phyloP scores from a whole-genome alignment of 2,329 filamentous ascomycete species.

The Sarocladium strictum region DNA sequence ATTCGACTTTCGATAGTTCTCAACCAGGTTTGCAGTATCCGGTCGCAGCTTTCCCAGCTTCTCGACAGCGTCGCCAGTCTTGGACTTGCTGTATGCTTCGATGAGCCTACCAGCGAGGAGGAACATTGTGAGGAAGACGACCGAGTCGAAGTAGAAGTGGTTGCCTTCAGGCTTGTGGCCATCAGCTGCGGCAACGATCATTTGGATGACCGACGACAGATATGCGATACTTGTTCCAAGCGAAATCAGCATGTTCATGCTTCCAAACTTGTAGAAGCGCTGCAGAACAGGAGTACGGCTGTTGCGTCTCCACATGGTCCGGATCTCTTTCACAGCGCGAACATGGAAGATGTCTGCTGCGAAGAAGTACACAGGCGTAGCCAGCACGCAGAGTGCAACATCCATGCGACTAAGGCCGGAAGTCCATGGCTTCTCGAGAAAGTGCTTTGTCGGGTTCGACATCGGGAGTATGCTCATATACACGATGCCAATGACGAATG shows the following conservation, averaged over 20 bases:
- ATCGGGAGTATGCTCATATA: slow-evolving; percentile 76
- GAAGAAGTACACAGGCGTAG: slow-evolving; percentile 82
- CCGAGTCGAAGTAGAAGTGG: slow-evolving; percentile 80
- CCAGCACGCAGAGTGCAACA: slow-evolving; percentile 72
- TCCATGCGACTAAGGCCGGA: slow-evolving; percentile 71
- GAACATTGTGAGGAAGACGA: slow-evolving; percentile 87
- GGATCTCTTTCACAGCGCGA: slow-evolving; percentile 72
- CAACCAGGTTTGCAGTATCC: slow-evolving; percentile 66
- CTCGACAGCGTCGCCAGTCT: slow-evolving; percentile 79
- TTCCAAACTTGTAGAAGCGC: slow-evolving; percentile 87
- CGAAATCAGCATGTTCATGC: slow-evolving; percentile 93
- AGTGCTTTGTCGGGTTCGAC: slow-evolving; percentile 51
- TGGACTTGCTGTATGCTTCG: slow-evolving; percentile 88
- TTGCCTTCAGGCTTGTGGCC: slow-evolving; percentile 33
- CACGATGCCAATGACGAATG: slow-evolving; percentile 80
- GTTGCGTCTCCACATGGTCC: slow-evolving; percentile 67
- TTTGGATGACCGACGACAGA: slow-evolving; percentile 70
- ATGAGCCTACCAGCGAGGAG: slow-evolving; percentile 68
- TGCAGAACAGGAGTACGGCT: slow-evolving; percentile 68
- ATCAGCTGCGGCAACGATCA: slow-evolving; percentile 57
- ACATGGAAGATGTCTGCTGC: slow-evolving; percentile 80
- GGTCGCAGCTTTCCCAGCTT: slow-evolving; percentile 74
- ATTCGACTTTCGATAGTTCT: slow-evolving; percentile 26
- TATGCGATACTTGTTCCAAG: slow-evolving; percentile 86
- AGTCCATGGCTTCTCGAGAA: slow-evolving; percentile 64